These are phyloP conservation scores for Nasturtium officinale DNA, from an alignment of 345 rosid genomes.

Conservation along the genomic window DNA sequence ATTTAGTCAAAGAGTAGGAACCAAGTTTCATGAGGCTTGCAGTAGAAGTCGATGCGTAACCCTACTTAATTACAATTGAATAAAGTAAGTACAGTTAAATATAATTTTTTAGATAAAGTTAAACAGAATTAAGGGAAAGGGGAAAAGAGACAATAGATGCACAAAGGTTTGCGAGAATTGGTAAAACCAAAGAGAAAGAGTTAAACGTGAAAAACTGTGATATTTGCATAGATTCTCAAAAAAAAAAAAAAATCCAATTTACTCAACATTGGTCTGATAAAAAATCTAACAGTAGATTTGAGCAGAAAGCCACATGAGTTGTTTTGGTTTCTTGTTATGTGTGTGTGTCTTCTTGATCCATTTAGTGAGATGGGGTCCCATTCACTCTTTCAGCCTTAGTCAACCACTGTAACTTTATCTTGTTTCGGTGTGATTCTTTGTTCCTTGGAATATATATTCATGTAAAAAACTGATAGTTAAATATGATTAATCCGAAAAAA, in stretches of 20 bases:
- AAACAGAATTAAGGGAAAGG: background rate
- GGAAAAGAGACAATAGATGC: slow-evolving; percentile 30
- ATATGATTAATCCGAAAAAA: background rate
- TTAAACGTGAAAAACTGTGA: slow-evolving; percentile 28
- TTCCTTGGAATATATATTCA: background rate
- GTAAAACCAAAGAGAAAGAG: slow-evolving; percentile 37
- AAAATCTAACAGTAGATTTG: slow-evolving; percentile 40
- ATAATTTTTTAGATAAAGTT: background rate
- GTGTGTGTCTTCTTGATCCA: slow-evolving; percentile 30
- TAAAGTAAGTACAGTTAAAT: background rate
- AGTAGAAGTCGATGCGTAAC: background rate
- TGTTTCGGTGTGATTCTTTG: background rate
- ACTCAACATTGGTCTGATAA: slow-evolving; percentile 32
- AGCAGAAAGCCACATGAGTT: slow-evolving; percentile 45
- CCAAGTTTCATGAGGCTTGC: slow-evolving; percentile 24
- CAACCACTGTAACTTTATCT: background rate
- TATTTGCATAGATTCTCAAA: slow-evolving; percentile 10
- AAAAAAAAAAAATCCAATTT: slow-evolving; percentile 21
- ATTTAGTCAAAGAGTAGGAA: slow-evolving; percentile 8
- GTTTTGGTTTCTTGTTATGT: slow-evolving; percentile 42
- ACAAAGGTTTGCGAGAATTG: slow-evolving; percentile 10
- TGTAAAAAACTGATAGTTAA: background rate
- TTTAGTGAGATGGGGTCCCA: slow-evolving; percentile 33
- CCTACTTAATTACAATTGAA: background rate
- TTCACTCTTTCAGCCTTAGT: slow-evolving; percentile 10